Percentiles rank a stretch among this genome's conserved stretches.
Conservation (phyloP, 805 yeast genomes). For the Jamesozyma lodderae region DNA sequence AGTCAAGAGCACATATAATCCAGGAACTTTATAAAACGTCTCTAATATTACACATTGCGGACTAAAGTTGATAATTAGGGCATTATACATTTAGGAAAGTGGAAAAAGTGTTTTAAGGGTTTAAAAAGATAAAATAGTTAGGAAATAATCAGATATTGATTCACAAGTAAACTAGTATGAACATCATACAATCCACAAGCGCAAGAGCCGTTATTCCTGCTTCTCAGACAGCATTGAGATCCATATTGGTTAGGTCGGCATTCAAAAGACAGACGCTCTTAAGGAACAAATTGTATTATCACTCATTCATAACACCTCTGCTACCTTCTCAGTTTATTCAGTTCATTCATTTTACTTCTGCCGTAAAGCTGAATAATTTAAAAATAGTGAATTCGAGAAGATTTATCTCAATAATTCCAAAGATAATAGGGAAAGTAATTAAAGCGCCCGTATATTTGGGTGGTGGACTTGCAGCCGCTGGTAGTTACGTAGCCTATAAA, state of each 20-base stretch:
- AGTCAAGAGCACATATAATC: no score
- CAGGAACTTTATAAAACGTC: no score
- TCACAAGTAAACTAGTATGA: neutral
- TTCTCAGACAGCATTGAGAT: neutral
- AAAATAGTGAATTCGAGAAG: slow-evolving; percentile 14
- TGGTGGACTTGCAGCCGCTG: slow-evolving; percentile 89
- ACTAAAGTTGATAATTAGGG: no score
- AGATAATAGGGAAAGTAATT: slow-evolving; percentile 44
- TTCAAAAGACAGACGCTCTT: neutral
- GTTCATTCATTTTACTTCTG: slow-evolving; percentile 6
- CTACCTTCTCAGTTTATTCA: slow-evolving; percentile 14
- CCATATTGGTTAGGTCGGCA: neutral
- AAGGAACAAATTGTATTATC: slow-evolving; percentile 10
- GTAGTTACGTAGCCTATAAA: slow-evolving; percentile 85
- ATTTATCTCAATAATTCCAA: slow-evolving; percentile 36
- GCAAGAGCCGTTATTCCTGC: neutral
- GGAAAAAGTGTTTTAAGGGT: no score
- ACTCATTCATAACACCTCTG: slow-evolving; percentile 18
- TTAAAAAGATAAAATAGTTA: no score
- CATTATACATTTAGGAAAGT: no score
- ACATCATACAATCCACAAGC: neutral
- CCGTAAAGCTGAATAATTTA: slow-evolving; percentile 1
- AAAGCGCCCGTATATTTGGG: slow-evolving; percentile 77
- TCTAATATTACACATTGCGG: no score
- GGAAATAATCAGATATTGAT: no score